Percentiles rank a stretch among this genome's conserved stretches.
phyloP scores from a whole-genome alignment of 2,329 filamentous ascomycete genomes.

The Alternaria sp. region DNA sequence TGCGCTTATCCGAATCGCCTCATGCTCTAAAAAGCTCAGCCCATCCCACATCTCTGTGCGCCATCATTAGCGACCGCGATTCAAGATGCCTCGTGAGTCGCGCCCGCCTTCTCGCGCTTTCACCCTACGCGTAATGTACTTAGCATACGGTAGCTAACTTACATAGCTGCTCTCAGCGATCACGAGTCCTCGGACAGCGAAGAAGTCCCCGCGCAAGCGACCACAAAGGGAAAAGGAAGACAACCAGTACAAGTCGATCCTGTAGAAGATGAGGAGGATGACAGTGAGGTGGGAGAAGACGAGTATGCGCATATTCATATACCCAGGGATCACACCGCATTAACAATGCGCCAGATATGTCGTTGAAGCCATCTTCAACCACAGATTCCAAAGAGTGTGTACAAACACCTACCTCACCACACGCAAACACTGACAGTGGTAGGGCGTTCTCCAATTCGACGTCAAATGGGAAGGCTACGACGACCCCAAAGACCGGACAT shows the following conservation, averaged over 20 bases:
- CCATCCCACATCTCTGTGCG: not conserved
- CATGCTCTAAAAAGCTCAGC: constrained; percentile 11
- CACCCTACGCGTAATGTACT: constrained; percentile 10
- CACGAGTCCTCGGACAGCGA: constrained; percentile 48
- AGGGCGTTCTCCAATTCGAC: constrained; percentile 61
- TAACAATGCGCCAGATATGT: constrained; percentile 65
- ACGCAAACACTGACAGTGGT: constrained; percentile 15
- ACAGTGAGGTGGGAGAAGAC: constrained; percentile 43
- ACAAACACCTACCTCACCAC: constrained; percentile 35
- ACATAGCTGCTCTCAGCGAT: constrained; percentile 52
- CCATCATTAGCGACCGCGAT: constrained; percentile 20
- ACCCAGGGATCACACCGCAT: constrained; percentile 11
- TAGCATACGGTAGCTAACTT: constrained; percentile 24
- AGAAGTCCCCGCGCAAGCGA: constrained; percentile 36
- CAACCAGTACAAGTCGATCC: constrained; percentile 12
- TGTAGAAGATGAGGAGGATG: constrained; percentile 46
- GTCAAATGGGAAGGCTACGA: constrained; percentile 86
- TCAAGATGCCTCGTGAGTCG: constrained; percentile 48
- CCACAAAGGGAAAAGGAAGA: constrained; percentile 22
- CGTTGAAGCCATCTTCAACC: constrained; percentile 75
- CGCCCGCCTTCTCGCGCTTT: constrained; percentile 8
- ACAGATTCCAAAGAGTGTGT: constrained; percentile 59
- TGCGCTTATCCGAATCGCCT: constrained; percentile 4
- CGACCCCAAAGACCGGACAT: constrained; percentile 73
- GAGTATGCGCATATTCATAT: constrained; percentile 54